Percentiles rank a stretch among this genome's conserved stretches.
These are phyloP conservation scores for Leccinum insolens DNA, from an alignment of 1,284 basidiomycete genomes.

Conservation along the genomic window DNA sequence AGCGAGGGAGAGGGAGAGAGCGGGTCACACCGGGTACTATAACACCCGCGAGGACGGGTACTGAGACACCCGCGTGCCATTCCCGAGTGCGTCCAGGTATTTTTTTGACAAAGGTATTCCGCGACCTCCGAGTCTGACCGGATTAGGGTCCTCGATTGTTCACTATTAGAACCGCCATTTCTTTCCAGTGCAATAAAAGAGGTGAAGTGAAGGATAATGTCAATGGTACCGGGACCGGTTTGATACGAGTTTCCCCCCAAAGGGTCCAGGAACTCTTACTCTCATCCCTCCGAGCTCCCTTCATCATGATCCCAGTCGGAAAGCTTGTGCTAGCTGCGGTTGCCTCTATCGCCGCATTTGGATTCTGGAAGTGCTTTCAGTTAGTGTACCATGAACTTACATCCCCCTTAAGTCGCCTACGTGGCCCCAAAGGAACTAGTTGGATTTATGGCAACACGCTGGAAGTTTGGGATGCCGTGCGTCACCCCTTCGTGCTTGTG, in stretches of 20 bases:
- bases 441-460: slow-evolving; percentile 56
- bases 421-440: slow-evolving; percentile 52
- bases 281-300: not conserved
- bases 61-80: too few relatives aligned
- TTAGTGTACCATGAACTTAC: slow-evolving; percentile 27
- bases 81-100: slow-evolving; percentile 47
- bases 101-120: slow-evolving; percentile 89
- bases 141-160: too few relatives aligned
- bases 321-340: slow-evolving; percentile 11
- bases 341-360: slow-evolving; percentile 27
- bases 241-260: not conserved
- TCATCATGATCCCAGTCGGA: slow-evolving; percentile 19
- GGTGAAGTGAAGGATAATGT: too few relatives aligned
- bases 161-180: too few relatives aligned
- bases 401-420: slow-evolving; percentile 49
- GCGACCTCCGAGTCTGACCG: too few relatives aligned
- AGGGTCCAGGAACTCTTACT: not conserved
- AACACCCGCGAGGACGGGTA: too few relatives aligned
- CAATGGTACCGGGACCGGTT: too few relatives aligned
- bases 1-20: too few relatives aligned
- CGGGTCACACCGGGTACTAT: too few relatives aligned
- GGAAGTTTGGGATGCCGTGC: slow-evolving; percentile 45
- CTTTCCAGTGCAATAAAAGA: too few relatives aligned
- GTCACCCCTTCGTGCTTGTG: slow-evolving; percentile 10
- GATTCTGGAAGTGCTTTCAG: slow-evolving; percentile 35